These are phyloP conservation scores for Mycena epipterygia DNA, from an alignment of 768 basidiomycete species.

Conservation along the genomic window DNA sequence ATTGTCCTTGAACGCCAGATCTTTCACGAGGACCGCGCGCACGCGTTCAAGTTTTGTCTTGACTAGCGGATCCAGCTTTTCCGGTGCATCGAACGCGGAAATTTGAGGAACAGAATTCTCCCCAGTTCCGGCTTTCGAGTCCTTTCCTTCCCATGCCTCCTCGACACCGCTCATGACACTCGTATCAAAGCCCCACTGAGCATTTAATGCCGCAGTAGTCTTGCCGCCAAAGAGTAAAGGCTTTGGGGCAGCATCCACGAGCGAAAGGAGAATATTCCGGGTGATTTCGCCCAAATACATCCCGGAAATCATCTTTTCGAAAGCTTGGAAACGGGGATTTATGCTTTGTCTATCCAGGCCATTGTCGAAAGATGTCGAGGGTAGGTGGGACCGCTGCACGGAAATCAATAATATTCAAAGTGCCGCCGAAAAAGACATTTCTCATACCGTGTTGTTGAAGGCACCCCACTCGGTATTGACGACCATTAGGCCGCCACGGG, in stretches of 20 bases:
- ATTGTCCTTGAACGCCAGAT: constrained; percentile 69
- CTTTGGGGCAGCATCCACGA: constrained; percentile 82
- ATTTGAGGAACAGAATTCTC: constrained; percentile 54
- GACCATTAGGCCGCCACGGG: constrained; percentile 85
- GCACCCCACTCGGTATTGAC: constrained; percentile 99
- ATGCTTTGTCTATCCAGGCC: constrained; percentile 93
- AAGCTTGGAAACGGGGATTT: constrained; percentile 93
- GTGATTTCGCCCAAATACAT: constrained; percentile 99
- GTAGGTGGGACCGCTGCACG: constrained; percentile 81
- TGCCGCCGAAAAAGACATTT: not conserved
- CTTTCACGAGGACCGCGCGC: constrained; percentile 70
- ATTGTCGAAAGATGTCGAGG: constrained; percentile 92
- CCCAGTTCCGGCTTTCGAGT: constrained; percentile 36
- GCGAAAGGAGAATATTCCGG: constrained; percentile 85
- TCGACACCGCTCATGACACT: constrained; percentile 92
- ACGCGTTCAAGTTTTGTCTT: constrained; percentile 64
- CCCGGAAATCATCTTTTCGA: constrained; percentile 98
- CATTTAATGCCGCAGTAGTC: constrained; percentile 80
- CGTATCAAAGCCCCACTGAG: constrained; percentile 95
- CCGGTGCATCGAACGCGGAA: constrained; percentile 47
- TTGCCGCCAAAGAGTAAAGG: constrained; percentile 86
- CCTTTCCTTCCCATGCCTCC: constrained; percentile 74
- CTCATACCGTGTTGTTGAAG: constrained; percentile 90
- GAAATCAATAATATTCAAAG: constrained; percentile 13
- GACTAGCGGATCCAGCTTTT: constrained; percentile 47